Evolutionary conservation across 257 asterid genomes (phyloP), one percentile per base, ranked within the genome.

Genomic region (Solanum medicagineum): DNA sequence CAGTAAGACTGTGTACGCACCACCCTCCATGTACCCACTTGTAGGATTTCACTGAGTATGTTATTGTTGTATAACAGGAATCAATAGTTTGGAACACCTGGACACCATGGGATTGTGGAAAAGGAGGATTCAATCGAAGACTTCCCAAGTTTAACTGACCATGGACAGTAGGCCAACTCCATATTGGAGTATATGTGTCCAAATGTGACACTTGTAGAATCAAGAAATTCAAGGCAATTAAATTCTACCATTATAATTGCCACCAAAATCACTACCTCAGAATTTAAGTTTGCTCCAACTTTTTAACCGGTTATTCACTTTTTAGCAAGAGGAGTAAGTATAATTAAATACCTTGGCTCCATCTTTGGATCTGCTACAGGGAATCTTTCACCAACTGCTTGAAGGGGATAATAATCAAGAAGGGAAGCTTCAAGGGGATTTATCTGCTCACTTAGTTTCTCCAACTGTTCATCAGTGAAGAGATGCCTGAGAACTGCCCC

Each of bases 401-500:
- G 89, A 69, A 96, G 93, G 86, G 99, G 99, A 86, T 96, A 94
- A 85, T 96, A 96, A 89, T 96, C 97, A 14, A 93, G 89, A 66
- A 89, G 92, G 84, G 98, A 96, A 87, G 91, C 89, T 87, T 85
- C 85, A 36, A 89, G 83, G 45, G 99, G 89, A 91, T 96, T 90
- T 84, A 96, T 96, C 81, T 91, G 91, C 86, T 86, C 89, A 55
- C 99, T 96, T 81, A 96, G 89, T 87, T 90, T 91, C 91, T 85
- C 85, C 68, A 96, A 87, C 88, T 96, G 93, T 68, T 93, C 95
- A 83, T 96, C 98, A 0, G 95, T 91, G 87, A 96, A 96, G 32
- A 93, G 69, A 88, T 92, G 90, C 90, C 97, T 92, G 51, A 96
- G 96, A 84, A 94, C 98, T 83, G 96, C 97, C 84, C 99, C 99